phyloP scores from a whole-genome alignment of 2,329 filamentous ascomycete species.

The Orbilia quercus region DNA sequence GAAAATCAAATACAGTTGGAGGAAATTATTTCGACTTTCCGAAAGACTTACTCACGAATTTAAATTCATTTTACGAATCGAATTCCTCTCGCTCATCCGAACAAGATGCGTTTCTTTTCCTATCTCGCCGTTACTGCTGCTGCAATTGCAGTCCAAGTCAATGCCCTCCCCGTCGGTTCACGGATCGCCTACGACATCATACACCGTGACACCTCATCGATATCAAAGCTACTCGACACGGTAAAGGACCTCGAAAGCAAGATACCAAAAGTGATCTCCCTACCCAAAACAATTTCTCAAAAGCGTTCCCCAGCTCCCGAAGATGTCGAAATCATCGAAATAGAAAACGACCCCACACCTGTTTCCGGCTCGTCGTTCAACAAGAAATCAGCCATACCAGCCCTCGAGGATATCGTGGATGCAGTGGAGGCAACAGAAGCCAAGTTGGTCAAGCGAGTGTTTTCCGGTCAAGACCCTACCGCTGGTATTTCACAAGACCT shows the following conservation, averaged over 20 bases:
- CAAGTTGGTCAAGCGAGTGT: slow-evolving; percentile 11
- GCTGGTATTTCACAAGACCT: slow-evolving; percentile 48
- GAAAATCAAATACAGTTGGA: too few relatives aligned
- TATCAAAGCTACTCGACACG: slow-evolving; percentile 22
- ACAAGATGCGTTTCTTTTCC: slow-evolving; percentile 47
- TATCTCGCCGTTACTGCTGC: slow-evolving; percentile 31
- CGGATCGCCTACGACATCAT: slow-evolving; percentile 13
- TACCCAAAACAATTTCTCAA: slow-evolving; percentile 14
- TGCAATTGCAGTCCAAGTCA: slow-evolving; percentile 30
- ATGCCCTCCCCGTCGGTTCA: slow-evolving; percentile 27
- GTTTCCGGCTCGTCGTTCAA: slow-evolving; percentile 47
- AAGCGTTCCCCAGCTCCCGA: slow-evolving; percentile 24
- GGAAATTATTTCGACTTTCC: too few relatives aligned
- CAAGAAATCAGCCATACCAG: slow-evolving; percentile 33
- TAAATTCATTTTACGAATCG: not conserved
- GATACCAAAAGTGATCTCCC: slow-evolving; percentile 9
- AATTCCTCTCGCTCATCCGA: not conserved
- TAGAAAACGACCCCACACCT: slow-evolving; percentile 32
- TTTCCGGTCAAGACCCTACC: slow-evolving; percentile 25
- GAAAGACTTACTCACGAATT: slow-evolving; percentile 1
- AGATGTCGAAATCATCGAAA: slow-evolving; percentile 4
- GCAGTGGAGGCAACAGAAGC: slow-evolving; percentile 31
- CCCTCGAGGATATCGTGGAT: too few relatives aligned
- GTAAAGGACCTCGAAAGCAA: slow-evolving; percentile 13
- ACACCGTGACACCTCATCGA: slow-evolving; percentile 27